Evolutionary conservation across 768 basidiomycete species (phyloP).

Genomic region (Multifurca ochricompacta): DNA sequence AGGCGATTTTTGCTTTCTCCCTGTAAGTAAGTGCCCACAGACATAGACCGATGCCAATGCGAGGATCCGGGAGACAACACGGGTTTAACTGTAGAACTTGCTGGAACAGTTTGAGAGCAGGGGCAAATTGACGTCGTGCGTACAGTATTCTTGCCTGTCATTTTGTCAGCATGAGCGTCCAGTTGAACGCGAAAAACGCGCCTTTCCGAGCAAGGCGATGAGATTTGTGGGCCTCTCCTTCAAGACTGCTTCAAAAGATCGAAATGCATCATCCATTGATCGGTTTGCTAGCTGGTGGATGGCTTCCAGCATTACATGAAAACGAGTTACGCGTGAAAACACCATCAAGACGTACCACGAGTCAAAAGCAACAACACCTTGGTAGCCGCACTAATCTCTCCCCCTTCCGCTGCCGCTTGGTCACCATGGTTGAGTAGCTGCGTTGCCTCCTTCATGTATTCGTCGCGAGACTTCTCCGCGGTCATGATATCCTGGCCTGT

Average conservation of each 20-base stretch:
- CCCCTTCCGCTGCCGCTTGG: conserved; percentile 47
- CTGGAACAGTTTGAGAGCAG: conserved; percentile 82
- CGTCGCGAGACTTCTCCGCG: conserved; percentile 55
- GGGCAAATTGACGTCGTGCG: conserved; percentile 64
- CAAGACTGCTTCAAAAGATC: conserved; percentile 76
- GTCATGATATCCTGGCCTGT: conserved; percentile 59
- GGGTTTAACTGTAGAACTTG: conserved; percentile 73
- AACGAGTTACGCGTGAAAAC: neutral
- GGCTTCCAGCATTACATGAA: conserved; percentile 37
- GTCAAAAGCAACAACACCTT: conserved; percentile 51
- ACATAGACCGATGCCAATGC: conserved; percentile 93
- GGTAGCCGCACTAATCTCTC: conserved; percentile 45
- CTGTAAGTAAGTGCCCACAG: conserved; percentile 85
- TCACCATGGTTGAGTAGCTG: conserved; percentile 55
- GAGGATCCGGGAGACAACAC: conserved; percentile 79
- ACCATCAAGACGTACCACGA: conserved; percentile 41
- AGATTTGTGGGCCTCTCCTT: conserved; percentile 76
- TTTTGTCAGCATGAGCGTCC: neutral
- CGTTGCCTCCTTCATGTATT: conserved; percentile 63
- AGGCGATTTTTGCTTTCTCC: conserved; percentile 75
- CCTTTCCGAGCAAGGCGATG: conserved; percentile 83
- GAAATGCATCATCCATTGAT: conserved; percentile 73
- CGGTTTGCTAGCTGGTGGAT: conserved; percentile 76
- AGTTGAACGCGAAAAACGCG: conserved; percentile 25
- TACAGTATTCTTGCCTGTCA: conserved; percentile 77